Conservation (phyloP, 192 early-diverging fungal species). For the Coemansia brasiliensis region DNA sequence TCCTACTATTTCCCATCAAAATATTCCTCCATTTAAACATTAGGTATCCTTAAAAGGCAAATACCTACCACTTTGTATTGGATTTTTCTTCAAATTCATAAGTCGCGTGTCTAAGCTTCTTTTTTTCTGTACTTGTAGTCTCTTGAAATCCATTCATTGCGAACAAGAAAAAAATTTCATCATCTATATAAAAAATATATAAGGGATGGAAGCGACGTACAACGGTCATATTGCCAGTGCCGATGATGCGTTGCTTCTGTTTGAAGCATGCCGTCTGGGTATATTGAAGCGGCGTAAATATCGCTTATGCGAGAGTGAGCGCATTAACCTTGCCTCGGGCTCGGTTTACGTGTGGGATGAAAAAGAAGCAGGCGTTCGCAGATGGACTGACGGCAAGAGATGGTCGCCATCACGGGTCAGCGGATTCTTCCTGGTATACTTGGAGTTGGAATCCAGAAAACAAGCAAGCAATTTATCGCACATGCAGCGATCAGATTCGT, state of each 20-base stretch:
- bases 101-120: not conserved
- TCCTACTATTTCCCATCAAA: no score
- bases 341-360: slow-evolving; percentile 88
- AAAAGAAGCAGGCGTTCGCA: slow-evolving; percentile 81
- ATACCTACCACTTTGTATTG: no score
- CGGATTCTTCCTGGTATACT: slow-evolving; percentile 81
- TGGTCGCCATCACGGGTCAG: slow-evolving; percentile 85
- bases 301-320: slow-evolving; percentile 77
- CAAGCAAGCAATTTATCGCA: not conserved
- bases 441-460: slow-evolving; percentile 67
- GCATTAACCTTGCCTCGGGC: slow-evolving; percentile 70
- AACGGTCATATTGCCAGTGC: slow-evolving; percentile 76
- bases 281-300: slow-evolving; percentile 68
- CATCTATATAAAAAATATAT: not conserved
- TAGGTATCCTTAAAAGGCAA: slow-evolving; percentile 8
- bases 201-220: slow-evolving; percentile 55
- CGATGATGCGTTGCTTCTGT: slow-evolving; percentile 83
- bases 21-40: no score
- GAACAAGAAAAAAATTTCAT: no score
- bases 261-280: slow-evolving; percentile 81
- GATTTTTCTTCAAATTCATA: no score
- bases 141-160: not conserved
- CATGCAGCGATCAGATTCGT: not conserved
- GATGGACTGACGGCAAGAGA: slow-evolving; percentile 88
- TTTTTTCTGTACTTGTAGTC: slow-evolving; percentile 2